A percentile compares a stretch with the other conserved stretches of the same genome.
These are phyloP conservation scores for Sechiopsis laciniata DNA, from an alignment of 306 rosid genomes.

Conservation along the genomic window DNA sequence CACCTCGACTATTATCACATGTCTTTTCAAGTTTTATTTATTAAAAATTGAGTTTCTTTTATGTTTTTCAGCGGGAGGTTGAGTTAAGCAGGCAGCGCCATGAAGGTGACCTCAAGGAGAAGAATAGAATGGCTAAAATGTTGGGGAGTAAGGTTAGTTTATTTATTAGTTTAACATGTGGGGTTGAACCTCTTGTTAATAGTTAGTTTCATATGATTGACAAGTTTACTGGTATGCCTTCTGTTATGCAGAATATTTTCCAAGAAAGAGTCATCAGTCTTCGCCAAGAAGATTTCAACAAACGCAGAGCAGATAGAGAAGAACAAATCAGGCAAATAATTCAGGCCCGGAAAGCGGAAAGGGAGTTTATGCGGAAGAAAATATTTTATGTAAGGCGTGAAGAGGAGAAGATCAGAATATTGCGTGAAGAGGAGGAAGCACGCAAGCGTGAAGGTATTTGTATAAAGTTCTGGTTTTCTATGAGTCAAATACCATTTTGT, in stretches of 20 bases:
- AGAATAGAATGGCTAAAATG: slow-evolving; percentile 69
- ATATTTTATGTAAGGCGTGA: slow-evolving; percentile 62
- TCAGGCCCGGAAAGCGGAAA: slow-evolving; percentile 58
- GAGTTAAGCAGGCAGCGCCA: slow-evolving; percentile 75
- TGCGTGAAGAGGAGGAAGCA: slow-evolving; percentile 79
- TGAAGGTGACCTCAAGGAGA: slow-evolving; percentile 84
- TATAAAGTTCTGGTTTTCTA: not conserved
- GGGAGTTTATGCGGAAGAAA: slow-evolving; percentile 66
- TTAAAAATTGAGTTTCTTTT: not conserved
- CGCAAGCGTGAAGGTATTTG: slow-evolving; percentile 64
- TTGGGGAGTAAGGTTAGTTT: slow-evolving; percentile 50
- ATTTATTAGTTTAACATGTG: slow-evolving; percentile 7
- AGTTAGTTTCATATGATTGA: not conserved
- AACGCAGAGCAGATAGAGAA: slow-evolving; percentile 61
- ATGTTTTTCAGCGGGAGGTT: slow-evolving; percentile 64
- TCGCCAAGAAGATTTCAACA: slow-evolving; percentile 61
- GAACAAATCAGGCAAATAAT: slow-evolving; percentile 56
- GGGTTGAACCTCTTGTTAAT: slow-evolving; percentile 40
- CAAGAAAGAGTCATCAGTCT: slow-evolving; percentile 54
- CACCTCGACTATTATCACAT: too few relatives aligned
- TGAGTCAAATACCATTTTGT: not conserved
- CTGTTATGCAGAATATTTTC: slow-evolving; percentile 44
- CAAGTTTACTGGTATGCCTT: too few relatives aligned
- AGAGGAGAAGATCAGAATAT: slow-evolving; percentile 64
- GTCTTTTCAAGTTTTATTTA: not conserved